Percentiles rank a stretch among this genome's conserved stretches.
Evolutionary conservation across 192 early-diverging fungal species (phyloP).

Genomic region (Linnemannia elongata): DNA sequence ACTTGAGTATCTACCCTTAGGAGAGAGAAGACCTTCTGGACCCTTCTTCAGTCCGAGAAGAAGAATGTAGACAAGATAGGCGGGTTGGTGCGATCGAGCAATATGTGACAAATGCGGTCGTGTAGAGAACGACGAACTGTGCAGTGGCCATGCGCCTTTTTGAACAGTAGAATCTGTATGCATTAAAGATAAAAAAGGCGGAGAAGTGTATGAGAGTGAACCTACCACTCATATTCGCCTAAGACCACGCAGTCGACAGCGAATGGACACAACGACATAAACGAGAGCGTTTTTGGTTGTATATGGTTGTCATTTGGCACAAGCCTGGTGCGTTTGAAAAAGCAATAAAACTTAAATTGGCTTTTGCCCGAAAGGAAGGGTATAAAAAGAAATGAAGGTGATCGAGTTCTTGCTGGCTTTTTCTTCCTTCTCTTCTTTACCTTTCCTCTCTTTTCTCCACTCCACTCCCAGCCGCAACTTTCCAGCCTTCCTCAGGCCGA

Average conservation of each 20-base stretch:
- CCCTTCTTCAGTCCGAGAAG: neutral
- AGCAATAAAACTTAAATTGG: neutral
- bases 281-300: neutral
- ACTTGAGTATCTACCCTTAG: neutral
- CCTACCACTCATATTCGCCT: no score
- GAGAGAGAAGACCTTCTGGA: neutral
- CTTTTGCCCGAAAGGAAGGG: neutral
- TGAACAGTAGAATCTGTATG: no score
- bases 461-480: neutral
- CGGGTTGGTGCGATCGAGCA: no score
- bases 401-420: neutral
- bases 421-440: neutral
- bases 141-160: no score
- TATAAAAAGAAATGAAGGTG: neutral
- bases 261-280: neutral
- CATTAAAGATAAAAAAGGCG: no score
- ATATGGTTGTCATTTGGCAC: neutral
- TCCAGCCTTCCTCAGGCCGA: conserved; percentile 8
- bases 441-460: neutral
- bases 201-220: no score
- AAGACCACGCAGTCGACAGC: no score
- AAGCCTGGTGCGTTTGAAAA: neutral
- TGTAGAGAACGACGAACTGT: no score
- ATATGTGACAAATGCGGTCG: no score
- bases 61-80: no score